Percentiles rank a stretch among this genome's conserved stretches.
These are phyloP conservation scores for Endotrypanum monterogeii DNA, from an alignment of 208 protist genomes.

Conservation along the genomic window DNA sequence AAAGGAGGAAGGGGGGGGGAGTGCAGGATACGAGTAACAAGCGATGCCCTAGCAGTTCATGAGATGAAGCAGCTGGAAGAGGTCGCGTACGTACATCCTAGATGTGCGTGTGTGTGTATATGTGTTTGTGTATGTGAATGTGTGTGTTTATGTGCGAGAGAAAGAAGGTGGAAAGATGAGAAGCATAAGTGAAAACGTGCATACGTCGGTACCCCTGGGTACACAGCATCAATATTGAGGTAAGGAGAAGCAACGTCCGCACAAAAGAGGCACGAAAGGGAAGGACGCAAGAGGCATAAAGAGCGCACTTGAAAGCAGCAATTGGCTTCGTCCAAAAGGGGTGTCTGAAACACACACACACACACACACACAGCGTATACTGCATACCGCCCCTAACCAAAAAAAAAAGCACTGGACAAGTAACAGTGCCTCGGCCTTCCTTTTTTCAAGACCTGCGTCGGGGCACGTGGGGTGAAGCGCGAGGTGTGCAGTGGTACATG, in stretches of 20 bases:
- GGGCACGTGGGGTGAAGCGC: not conserved
- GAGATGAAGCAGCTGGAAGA: not conserved
- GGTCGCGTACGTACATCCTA: slow-evolving; percentile 2
- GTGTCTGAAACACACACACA: not conserved
- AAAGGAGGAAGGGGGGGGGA: not conserved
- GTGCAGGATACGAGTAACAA: slow-evolving; percentile 1
- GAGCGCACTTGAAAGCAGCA: not conserved
- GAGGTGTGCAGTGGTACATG: not conserved
- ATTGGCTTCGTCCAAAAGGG: not conserved
- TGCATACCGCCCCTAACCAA: not conserved
- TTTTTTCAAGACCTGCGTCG: not conserved
- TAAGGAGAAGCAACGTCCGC: not conserved
- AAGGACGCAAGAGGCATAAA: not conserved
- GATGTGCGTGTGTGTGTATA: not conserved
- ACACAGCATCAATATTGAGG: not conserved
- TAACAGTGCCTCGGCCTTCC: not conserved
- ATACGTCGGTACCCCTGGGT: not conserved
- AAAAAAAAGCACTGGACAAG: not conserved
- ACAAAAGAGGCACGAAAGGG: not conserved
- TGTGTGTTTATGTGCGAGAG: no score
- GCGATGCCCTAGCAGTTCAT: slow-evolving; percentile 3
- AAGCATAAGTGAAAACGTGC: slow-evolving; percentile 4
- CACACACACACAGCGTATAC: not conserved
- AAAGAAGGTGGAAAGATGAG: not conserved
- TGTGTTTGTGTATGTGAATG: not conserved